Percentiles rank a stretch among this genome's conserved stretches.
Evolutionary conservation across 2,329 filamentous ascomycete species (phyloP).

Genomic region (Leptographium flavum): DNA sequence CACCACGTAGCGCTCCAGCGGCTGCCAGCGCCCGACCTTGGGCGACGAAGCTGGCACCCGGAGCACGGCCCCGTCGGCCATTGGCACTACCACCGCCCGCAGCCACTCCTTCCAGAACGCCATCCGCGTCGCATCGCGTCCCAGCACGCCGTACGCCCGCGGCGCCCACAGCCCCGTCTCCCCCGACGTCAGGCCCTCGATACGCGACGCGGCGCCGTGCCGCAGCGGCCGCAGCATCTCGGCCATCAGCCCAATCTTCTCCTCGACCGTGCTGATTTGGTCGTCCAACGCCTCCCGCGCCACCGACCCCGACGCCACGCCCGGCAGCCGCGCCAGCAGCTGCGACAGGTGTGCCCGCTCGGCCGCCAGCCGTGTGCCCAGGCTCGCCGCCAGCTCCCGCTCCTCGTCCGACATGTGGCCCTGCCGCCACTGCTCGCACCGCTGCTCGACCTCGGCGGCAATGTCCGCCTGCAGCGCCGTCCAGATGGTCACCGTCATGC

Average conservation of each 20-base stretch:
- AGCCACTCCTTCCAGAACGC: conserved; percentile 99
- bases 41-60: conserved; percentile 81
- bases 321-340: conserved; percentile 69
- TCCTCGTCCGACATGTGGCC: conserved; percentile 82
- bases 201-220: conserved; percentile 91
- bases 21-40: conserved; percentile 86
- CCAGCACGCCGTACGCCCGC: conserved; percentile 82
- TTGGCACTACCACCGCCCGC: conserved; percentile 82
- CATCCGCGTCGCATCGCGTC: conserved; percentile 68
- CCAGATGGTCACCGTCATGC: conserved; percentile 86
- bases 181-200: conserved; percentile 87
- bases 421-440: conserved; percentile 76
- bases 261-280: conserved; percentile 87
- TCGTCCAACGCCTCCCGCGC: conserved; percentile 80
- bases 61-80: conserved; percentile 76
- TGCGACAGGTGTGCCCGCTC: conserved; percentile 86
- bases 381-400: conserved; percentile 76
- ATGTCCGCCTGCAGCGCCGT: conserved; percentile 69
- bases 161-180: conserved; percentile 95
- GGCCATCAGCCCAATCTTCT: conserved; percentile 94
- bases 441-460: conserved; percentile 68
- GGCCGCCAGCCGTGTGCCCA: conserved; percentile 73
- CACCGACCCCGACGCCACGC: conserved; percentile 62
- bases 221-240: conserved; percentile 85
- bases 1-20: conserved; percentile 89